phyloP scores from a whole-genome alignment of 176 grass and related monocot species.

The Microstegium vimineum region DNA sequence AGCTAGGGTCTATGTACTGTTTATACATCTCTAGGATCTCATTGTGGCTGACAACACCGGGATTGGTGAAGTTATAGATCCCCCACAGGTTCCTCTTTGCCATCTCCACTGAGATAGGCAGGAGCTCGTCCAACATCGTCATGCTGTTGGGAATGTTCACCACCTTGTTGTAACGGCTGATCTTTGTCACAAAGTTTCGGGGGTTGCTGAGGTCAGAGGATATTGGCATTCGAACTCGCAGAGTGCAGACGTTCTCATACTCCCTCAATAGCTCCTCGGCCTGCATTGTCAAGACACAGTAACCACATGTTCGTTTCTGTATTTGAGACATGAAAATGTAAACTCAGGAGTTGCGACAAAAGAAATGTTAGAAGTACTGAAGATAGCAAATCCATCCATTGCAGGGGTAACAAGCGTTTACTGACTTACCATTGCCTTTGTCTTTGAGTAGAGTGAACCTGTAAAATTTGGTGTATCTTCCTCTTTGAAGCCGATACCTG shows the following conservation, averaged over 20 bases:
- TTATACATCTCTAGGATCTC: slow-evolving; percentile 83
- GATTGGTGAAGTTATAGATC: slow-evolving; percentile 87
- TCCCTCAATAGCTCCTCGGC: slow-evolving; percentile 73
- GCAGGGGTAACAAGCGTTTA: slow-evolving; percentile 24
- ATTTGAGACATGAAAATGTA: slow-evolving; percentile 1
- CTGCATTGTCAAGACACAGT: slow-evolving; percentile 29
- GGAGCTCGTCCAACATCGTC: slow-evolving; percentile 78
- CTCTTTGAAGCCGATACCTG: slow-evolving; percentile 74
- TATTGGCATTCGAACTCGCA: slow-evolving; percentile 70
- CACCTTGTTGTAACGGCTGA: slow-evolving; percentile 68
- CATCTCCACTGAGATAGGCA: slow-evolving; percentile 77
- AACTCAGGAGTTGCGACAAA: slow-evolving; percentile 2
- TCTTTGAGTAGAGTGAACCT: slow-evolving; percentile 80
- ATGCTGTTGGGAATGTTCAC: slow-evolving; percentile 82
- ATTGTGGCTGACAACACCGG: slow-evolving; percentile 68
- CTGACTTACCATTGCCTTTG: slow-evolving; percentile 76
- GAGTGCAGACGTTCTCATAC: slow-evolving; percentile 76
- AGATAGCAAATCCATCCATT: background rate
- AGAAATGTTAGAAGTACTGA: background rate
- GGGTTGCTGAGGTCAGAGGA: slow-evolving; percentile 76
- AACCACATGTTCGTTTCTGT: background rate
- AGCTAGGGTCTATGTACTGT: slow-evolving; percentile 50
- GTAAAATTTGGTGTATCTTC: slow-evolving; percentile 75
- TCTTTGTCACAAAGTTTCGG: slow-evolving; percentile 86
- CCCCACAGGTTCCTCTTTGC: slow-evolving; percentile 62